Evolutionary conservation across 2,329 filamentous ascomycete species (phyloP), one percentile per base, ranked within the genome.

Genomic region (Knufia petricola): DNA sequence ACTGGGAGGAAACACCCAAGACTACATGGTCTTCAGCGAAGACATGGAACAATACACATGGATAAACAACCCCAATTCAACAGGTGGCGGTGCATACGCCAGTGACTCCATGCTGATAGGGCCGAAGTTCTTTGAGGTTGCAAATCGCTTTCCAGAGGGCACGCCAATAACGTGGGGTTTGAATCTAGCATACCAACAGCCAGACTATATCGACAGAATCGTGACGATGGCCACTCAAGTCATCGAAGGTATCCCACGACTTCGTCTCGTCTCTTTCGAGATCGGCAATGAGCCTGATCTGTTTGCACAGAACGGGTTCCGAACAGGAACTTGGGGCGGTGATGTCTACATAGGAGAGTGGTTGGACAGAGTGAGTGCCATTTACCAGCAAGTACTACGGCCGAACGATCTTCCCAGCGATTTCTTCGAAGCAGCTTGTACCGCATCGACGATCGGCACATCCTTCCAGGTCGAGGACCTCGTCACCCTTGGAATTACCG

Each of bases 1-100:
- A 3, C 55, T 76, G 6, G 72, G 73, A 49, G 73, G 73, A 47
- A 75, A 75, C 58, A 74, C 73, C 1, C 65, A 68, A 51, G 73
- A 75, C 53, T 72, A 73, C 58, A 70, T 74, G 64, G 55, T 73
- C 26, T 76, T 63, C 55, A 60, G 69, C 46, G 48, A 58, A 10
- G 58, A 56, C 40, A 66, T 69, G 50, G 50, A 59, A 23, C 52
- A 62, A 15, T 70, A 65, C 55, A 55, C 53, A 15, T 66, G 69
- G 62, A 57, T 62, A 36, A 55, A 57, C 21, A 73, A 75, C 52
- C 55, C 59, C 1, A 52, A 66, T 44, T 59, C 56, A 1, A 49
- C 52, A 3, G 69, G 67, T 6, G 63, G 67, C 48, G 71, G 71
- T 15, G 56, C 53, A 28, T 63, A 65, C 49, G 63, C 68, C 10